Evolutionary conservation across 495 filamentous ascomycete species (phyloP).

Genomic region (Lasiosphaeria ovina): DNA sequence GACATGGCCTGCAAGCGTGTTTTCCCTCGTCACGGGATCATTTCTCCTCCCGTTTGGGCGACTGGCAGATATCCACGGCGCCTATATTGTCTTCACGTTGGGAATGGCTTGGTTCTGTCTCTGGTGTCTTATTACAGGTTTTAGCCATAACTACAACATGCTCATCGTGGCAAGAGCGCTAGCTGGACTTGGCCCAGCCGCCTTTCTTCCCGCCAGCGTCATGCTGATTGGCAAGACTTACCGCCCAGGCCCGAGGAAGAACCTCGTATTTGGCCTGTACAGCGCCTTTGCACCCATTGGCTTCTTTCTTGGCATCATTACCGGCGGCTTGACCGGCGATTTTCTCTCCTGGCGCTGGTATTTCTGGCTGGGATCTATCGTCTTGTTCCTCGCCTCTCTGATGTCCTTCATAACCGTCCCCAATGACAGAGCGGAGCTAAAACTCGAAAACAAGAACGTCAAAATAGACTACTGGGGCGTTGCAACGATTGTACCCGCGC

Average conservation of each 20-base stretch:
- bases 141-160: slow-evolving; percentile 67
- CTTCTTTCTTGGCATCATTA: slow-evolving; percentile 80
- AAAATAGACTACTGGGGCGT: slow-evolving; percentile 60
- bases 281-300: slow-evolving; percentile 74
- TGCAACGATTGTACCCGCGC: slow-evolving; percentile 59
- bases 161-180: slow-evolving; percentile 74
- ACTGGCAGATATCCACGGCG: slow-evolving; percentile 75
- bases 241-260: slow-evolving; percentile 81
- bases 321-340: slow-evolving; percentile 67
- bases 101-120: slow-evolving; percentile 71
- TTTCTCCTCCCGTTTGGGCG: slow-evolving; percentile 78
- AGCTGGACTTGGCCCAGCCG: slow-evolving; percentile 75
- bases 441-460: slow-evolving; percentile 36
- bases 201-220: slow-evolving; percentile 73
- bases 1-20: slow-evolving; percentile 79
- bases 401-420: slow-evolving; percentile 67
- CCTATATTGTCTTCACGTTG: slow-evolving; percentile 64
- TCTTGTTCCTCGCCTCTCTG: slow-evolving; percentile 42
- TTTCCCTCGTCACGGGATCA: slow-evolving; percentile 69
- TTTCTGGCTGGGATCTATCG: slow-evolving; percentile 69
- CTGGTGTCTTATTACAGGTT: slow-evolving; percentile 72
- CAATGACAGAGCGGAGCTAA: slow-evolving; percentile 52
- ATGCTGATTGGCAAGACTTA: slow-evolving; percentile 80
- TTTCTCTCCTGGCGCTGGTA: slow-evolving; percentile 72
- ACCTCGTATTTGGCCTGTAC: slow-evolving; percentile 78